phyloP scores from a whole-genome alignment of 129 eudicot genomes.

The Artemisia annua region DNA sequence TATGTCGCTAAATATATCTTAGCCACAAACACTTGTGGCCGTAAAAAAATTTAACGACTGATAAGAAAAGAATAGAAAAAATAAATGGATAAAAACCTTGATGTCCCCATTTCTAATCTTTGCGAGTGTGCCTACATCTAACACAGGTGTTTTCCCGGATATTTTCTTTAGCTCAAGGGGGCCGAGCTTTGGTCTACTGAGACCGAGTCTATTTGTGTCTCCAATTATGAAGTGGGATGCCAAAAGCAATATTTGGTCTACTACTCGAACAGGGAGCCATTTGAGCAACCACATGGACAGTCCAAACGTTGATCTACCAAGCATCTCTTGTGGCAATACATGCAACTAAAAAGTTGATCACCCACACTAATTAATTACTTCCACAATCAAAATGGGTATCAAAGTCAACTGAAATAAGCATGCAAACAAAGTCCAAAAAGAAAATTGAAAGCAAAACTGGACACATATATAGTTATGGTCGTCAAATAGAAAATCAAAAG shows the following conservation, averaged over 20 bases:
- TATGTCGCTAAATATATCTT: neutral
- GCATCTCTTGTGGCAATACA: conserved; percentile 67
- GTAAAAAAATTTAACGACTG: neutral
- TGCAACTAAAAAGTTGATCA: conserved; percentile 50
- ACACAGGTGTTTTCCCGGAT: conserved; percentile 69
- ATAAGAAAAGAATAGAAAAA: neutral
- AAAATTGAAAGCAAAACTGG: conserved; percentile 31
- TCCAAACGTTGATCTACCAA: conserved; percentile 73
- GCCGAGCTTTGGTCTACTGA: conserved; percentile 60
- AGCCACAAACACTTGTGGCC: neutral
- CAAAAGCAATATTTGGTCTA: conserved; percentile 49
- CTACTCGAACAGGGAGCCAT: conserved; percentile 54
- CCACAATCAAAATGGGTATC: conserved; percentile 8
- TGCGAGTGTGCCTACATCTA: conserved; percentile 70
- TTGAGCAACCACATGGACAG: conserved; percentile 59
- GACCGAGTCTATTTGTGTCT: conserved; percentile 48
- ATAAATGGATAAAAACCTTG: conserved; percentile 40
- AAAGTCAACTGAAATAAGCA: conserved; percentile 39
- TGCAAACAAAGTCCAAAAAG: conserved; percentile 51
- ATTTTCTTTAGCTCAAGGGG: conserved; percentile 56
- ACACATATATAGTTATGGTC: conserved; percentile 14
- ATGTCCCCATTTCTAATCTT: conserved; percentile 58
- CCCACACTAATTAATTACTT: neutral
- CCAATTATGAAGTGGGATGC: conserved; percentile 56
- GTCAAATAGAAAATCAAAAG: neutral